Evolutionary conservation across 208 protist species (phyloP), one percentile per base, ranked within the genome.

Genomic region (Acanthamoeba castellanii): DNA sequence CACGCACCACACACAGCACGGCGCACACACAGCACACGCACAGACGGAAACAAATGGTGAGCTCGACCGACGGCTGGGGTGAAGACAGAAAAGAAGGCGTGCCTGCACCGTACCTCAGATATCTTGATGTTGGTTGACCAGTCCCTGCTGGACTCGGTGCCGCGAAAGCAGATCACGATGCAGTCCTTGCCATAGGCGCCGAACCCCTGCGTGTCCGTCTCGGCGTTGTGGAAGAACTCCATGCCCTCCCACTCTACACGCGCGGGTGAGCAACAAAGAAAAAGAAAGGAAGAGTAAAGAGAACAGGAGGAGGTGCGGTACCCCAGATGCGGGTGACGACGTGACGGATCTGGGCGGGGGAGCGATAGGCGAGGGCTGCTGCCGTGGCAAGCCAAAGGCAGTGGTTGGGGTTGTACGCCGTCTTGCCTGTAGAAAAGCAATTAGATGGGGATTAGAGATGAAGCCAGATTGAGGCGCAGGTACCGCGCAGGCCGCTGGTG

Each of bases 121-220:
- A 25, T 70, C 22, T 52, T 93, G 34, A 85, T 20, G 91, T 94
- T 84, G 68, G 91, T 94, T 0, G 45, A 64, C 37, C 37, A 85
- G 55, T 94, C 55, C 6, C n/a, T 59, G 30, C 30, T 59, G 70
- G 91, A 94, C 30, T 84, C 72, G 47, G 91, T 94, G 34, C 91
- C 91, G 25, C 91, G 72, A n/a, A 94, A 94, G 70, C 70, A 70
- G 45, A 94, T 78, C 9, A 94, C 37, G 34, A 78, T 47, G 74
- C 42, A 61, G 2, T 94, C 70, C 25, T 84, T 59, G 64, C 37
- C 59, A 47, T 85, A 94, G 45, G 66, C 66, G 7, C 91, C 91
- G 30, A 85, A 94, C 11, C 52, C 91, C 34, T 92, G 68, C 25
- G 87, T 52, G 42, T 68, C 55, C 7, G 42, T 92, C 20, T 37